Evolutionary conservation across 2,329 filamentous ascomycete species (phyloP).

Genomic region (Lachnellula hyalina): DNA sequence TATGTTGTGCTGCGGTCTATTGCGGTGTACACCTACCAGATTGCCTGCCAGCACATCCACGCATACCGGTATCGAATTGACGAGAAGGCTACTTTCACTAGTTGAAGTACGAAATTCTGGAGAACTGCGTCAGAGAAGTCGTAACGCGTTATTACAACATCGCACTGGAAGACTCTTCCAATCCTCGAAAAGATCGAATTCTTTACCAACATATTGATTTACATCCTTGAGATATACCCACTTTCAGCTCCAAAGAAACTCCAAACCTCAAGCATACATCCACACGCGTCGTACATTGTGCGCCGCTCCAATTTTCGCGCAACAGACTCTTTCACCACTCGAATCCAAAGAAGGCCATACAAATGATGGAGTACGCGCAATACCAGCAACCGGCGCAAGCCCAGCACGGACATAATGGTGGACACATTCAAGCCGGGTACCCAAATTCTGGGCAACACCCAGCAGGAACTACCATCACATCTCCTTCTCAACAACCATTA

Average conservation of each 20-base stretch:
- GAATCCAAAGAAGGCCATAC: constrained; percentile 26
- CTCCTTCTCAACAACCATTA: constrained; percentile 65
- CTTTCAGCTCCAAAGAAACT: not conserved
- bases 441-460: constrained; percentile 52
- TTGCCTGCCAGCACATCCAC: constrained; percentile 58
- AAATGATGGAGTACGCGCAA: constrained; percentile 71
- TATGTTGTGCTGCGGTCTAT: constrained; percentile 52
- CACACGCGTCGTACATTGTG: constrained; percentile 12
- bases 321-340: constrained; percentile 22
- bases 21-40: constrained; percentile 48
- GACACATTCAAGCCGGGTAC: constrained; percentile 56
- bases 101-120: constrained; percentile 19
- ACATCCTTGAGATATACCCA: constrained; percentile 3
- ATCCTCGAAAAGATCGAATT: constrained; percentile 7
- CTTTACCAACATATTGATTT: constrained; percentile 3
- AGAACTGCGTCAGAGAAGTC: constrained; percentile 21
- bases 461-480: constrained; percentile 54
- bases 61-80: constrained; percentile 48
- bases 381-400: constrained; percentile 56
- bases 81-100: constrained; percentile 26
- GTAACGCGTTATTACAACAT: constrained; percentile 19
- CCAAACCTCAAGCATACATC: constrained; percentile 1
- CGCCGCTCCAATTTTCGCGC: constrained; percentile 6
- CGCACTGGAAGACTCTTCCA: constrained; percentile 2
- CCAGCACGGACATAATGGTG: constrained; percentile 57